Base-by-base conservation (phyloP, 768 basidiomycete genomes). In the Punctularia strigosozonata region DNA sequence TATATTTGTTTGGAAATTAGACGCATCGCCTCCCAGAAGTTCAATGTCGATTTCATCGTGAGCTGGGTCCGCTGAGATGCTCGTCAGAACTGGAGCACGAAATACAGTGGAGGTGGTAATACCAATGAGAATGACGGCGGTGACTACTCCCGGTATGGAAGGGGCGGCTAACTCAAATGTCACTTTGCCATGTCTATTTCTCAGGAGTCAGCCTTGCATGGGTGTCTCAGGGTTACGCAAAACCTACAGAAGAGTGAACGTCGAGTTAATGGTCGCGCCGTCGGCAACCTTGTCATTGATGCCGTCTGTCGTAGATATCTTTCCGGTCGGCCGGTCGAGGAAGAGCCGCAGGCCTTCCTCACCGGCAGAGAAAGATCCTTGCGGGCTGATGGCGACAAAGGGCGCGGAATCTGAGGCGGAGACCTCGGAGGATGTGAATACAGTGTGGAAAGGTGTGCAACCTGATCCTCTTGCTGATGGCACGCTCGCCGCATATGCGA, bases 21-120 rank as follows among this genome's bases (percentile, higher is more conserved):
- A 19, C 2, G 54, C 43, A 40, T 66, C 60, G 5, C 59, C 59
- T n/a, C 63, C 61, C 5, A 66, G 48, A 4, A 64, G 43, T 42
- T 69, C 66, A 25, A 68, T 46, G 43, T 69, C 67, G 22, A 66
- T 62, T 39, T 69, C 64, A 44, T 67, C 65, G 13, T 40, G n/a
- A n/a, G n/a, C 37, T 25, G 54, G 25, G 31, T 50, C 43, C 19
- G 49, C 53, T 48, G 7, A 19, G 18, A 21, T 31, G 19, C 12
- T 20, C 10, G 20, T 34, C 33, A 24, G 10, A 37, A 23, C 25
- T 31, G n/a, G 38, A 39, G 42, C 31, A 37, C 3, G 10, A 23
- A 34, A 39, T 13, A 23, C 20, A 10, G 22, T 18, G 15, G 8
- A 30, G 26, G 15, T 19, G 14, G 5, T 22, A 42, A 34, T 39